phyloP scores from a whole-genome alignment of 805 yeast species.

The Starmerella tilneyi region DNA sequence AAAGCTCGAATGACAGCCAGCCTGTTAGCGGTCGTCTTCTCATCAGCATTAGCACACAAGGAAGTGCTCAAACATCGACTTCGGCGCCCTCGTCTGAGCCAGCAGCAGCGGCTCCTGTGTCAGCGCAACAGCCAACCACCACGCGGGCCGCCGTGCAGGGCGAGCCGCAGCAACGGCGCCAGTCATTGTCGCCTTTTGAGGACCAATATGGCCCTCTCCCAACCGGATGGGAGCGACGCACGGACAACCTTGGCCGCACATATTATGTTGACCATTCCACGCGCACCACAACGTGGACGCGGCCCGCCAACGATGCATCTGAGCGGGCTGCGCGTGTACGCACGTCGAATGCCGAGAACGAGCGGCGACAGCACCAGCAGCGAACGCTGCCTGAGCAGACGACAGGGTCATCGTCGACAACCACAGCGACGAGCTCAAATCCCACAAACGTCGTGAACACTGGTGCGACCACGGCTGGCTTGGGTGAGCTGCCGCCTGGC shows the following conservation, averaged over 20 bases:
- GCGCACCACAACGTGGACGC: constrained; percentile 97
- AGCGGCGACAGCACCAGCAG: constrained; percentile 80
- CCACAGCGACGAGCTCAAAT: constrained; percentile 12
- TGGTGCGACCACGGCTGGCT: constrained; percentile 87
- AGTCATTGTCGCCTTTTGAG: constrained; percentile 64
- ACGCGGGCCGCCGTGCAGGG: constrained; percentile 7
- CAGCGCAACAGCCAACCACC: constrained; percentile 1
- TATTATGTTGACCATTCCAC: constrained; percentile 97
- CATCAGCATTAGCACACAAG: constrained; percentile 6
- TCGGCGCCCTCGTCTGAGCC: constrained; percentile 3
- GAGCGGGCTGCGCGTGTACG: constrained; percentile 54
- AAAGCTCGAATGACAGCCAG: constrained; percentile 72
- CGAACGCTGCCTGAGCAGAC: constrained; percentile 73
- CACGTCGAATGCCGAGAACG: constrained; percentile 67
- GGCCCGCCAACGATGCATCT: constrained; percentile 73
- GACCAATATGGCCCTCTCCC: constrained; percentile 95
- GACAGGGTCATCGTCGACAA: constrained; percentile 35
- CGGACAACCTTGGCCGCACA: constrained; percentile 94
- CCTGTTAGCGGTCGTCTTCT: constrained; percentile 82
- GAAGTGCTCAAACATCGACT: constrained; percentile 3
- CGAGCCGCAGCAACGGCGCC: constrained; percentile 5
- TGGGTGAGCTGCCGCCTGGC: constrained; percentile 95
- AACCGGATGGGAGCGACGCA: constrained; percentile 98
- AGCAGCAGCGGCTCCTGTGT: background rate
- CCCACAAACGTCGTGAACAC: constrained; percentile 45